A percentile compares a stretch with the other conserved stretches of the same genome.
These are phyloP conservation scores for Pyracantha coccinea DNA, from an alignment of 331 rosid species.

Conservation along the genomic window DNA sequence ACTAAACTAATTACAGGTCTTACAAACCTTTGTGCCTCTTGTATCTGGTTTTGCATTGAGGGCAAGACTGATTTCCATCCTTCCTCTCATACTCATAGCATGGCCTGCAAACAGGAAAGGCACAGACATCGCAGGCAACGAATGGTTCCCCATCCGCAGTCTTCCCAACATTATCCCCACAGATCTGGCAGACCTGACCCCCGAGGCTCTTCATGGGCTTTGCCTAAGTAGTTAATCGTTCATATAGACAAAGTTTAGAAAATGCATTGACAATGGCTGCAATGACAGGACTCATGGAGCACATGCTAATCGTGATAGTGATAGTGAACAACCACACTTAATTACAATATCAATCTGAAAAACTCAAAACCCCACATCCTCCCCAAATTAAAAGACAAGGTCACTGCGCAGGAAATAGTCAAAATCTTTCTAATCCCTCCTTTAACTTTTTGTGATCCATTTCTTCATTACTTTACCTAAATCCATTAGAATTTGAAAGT, in stretches of 20 bases:
- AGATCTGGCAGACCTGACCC: constrained; percentile 79
- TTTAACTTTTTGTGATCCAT: too few species aligned
- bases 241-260: not conserved
- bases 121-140: constrained; percentile 74
- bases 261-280: not conserved
- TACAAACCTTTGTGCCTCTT: constrained; percentile 73
- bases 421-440: not conserved
- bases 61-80: constrained; percentile 95
- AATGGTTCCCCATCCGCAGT: constrained; percentile 57
- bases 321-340: not conserved
- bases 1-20: not conserved
- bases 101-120: constrained; percentile 90
- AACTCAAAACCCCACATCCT: too few species aligned
- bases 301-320: not conserved
- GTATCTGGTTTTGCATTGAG: constrained; percentile 94
- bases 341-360: not conserved
- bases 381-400: not conserved
- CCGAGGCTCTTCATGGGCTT: constrained; percentile 49
- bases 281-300: not conserved
- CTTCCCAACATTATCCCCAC: constrained; percentile 82
- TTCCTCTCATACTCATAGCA: constrained; percentile 98
- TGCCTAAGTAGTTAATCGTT: constrained; percentile 30
- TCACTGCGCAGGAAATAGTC: not conserved
- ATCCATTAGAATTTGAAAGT: too few species aligned
- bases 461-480: too few species aligned